Conservation (phyloP, 192 early-diverging fungal species). For the Coemansia sp. region DNA sequence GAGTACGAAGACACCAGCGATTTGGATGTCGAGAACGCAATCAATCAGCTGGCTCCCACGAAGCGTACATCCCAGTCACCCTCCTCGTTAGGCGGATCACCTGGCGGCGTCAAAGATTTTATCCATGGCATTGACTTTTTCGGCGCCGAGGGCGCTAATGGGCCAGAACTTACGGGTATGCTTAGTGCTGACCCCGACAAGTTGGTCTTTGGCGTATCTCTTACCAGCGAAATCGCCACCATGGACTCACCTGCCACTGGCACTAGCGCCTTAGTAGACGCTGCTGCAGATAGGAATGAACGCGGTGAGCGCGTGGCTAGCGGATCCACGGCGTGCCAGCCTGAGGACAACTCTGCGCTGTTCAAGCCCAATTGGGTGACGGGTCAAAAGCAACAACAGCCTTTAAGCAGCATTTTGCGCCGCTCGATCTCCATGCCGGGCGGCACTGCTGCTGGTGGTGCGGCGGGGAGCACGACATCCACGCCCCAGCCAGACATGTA, state of each 20-base stretch:
- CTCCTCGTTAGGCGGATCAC: slow-evolving; percentile 1
- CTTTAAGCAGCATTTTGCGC: slow-evolving; percentile 27
- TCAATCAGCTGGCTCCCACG: slow-evolving; percentile 39
- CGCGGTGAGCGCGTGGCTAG: slow-evolving; percentile 12
- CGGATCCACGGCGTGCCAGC: slow-evolving; percentile 20
- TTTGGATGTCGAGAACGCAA: slow-evolving; percentile 34
- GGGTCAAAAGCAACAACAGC: slow-evolving; percentile 13
- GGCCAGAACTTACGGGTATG: slow-evolving; percentile 52
- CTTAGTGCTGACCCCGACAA: slow-evolving; percentile 42
- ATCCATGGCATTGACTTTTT: slow-evolving; percentile 55
- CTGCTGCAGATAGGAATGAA: not conserved
- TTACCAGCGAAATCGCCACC: slow-evolving; percentile 7
- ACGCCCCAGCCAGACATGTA: slow-evolving; percentile 4
- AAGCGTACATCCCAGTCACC: slow-evolving; percentile 7
- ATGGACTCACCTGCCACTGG: not conserved
- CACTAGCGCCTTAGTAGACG: not conserved
- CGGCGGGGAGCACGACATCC: slow-evolving; percentile 4
- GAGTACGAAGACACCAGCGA: slow-evolving; percentile 16
- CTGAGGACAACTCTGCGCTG: not conserved
- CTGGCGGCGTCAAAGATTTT: slow-evolving; percentile 26
- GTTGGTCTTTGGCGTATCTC: slow-evolving; percentile 31
- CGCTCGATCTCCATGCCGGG: slow-evolving; percentile 57
- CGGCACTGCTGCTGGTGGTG: not conserved
- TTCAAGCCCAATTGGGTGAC: slow-evolving; percentile 5
- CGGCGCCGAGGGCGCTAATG: slow-evolving; percentile 15